Base-by-base conservation (phyloP, 768 basidiomycete genomes). In the Megacollybia marginata region DNA sequence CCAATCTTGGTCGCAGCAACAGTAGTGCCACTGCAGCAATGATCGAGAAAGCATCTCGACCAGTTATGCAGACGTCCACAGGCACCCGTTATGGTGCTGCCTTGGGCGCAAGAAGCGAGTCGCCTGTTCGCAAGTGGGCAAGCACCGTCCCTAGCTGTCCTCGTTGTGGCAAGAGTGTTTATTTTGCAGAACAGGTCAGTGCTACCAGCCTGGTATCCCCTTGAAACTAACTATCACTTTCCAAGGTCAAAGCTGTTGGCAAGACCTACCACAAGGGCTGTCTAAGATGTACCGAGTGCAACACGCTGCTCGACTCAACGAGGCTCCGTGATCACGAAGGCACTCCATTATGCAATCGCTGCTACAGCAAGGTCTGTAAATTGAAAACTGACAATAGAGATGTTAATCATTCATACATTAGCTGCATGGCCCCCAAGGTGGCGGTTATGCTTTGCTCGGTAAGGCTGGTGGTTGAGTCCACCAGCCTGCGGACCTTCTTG, bases 251-350 rank as follows among this genome's bases (percentile, higher is more conserved):
- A 63, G 88, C 88, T 1, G 75, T 87, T 12, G 85, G 85, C 8
- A 85, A 88, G 70, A 86, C 83, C 13, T 92, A 73, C 65, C 89
- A 92, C 55, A 88, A 87, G 58, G 69, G 66, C 13, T 92, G 89
- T 58, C 64, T 92, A 55, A 71, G 88, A n/a, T 92, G 88, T 60
- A 73, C 75, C 9, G 83, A 83, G 55, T 92, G 88, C 57, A 75
- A 70, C 48, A 79, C 81, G 0, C 58, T 69, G 7, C 67, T 92
- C n/a, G 88, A 90, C 57, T 85, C 88, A 32, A 82, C 70, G 43
- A 75, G 80, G 18, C 63, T 92, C 49, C 76, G 85, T 23, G 88
- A 91, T 62, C 85, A 85, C 58, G 86, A 88, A 42, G 88, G 83
- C 1, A 72, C 77, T 11, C 84, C 85, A 11, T 69, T 79, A 34